Base-by-base conservation (phyloP, 2,329 filamentous ascomycete species). In the Sporothrix schenckii region DNA sequence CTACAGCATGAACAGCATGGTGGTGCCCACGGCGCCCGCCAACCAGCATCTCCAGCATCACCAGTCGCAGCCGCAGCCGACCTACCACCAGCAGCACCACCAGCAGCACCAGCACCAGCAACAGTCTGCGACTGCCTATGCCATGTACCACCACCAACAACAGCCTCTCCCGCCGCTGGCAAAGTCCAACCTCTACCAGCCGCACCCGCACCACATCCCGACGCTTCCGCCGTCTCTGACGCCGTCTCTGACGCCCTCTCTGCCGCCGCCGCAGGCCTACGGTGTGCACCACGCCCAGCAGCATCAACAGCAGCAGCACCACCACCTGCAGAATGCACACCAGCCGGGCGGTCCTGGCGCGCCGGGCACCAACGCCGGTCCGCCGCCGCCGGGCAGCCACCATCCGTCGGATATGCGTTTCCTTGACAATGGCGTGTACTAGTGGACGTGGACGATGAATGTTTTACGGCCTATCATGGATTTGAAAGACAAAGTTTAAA, bases 201-300 rank as follows among this genome's bases (percentile, higher is more conserved):
- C 50, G 52, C 69, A 53, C 16, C 53, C 24, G 3, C 60, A 47
- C 39, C 60, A 49, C 21, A 49, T 49, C 21, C 27, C 61, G n/a
- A 19, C 47, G 11, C 41, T 44, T 13, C 11, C 58, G 21, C 41
- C 61, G n/a, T 39, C 47, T 27, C 66, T 53, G 19, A 47, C 58
- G 21, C 41, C 61, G 14, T 39, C 47, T 27, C 66, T 53, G 19
- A 47, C 58, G 44, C 41, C 61, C 14, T 39, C 47, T 27, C 66
- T 53, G 27, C 54, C 50, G 53, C 54, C 63, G 27, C 66, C 63
- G 24, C 49, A 30, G 27, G 19, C 68, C n/a, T 70, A 74, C 52
- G 70, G 63, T 9, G 50, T 74, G n/a, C 70, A 72, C 49, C 54
- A 66, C 13, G 19, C 52, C 6, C 65, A 54, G 13, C 58, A n/a